Percentiles rank a stretch among this genome's conserved stretches.
Evolutionary conservation across 345 rosid genomes (phyloP).

Genomic region (Citrus mangshanensis): DNA sequence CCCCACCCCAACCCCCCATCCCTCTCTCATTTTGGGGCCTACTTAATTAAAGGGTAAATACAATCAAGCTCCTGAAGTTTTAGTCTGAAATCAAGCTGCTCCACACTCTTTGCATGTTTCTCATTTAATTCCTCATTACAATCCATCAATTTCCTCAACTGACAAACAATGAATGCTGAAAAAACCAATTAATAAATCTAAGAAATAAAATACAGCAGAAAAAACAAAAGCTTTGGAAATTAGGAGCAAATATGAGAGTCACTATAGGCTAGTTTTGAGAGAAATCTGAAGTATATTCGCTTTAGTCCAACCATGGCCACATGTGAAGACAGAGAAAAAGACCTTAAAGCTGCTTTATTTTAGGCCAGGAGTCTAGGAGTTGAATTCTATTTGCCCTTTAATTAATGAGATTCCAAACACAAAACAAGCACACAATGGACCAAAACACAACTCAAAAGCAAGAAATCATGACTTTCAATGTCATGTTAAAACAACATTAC

Average conservation of each 20-base stretch:
- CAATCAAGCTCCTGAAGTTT: background rate
- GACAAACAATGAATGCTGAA: background rate
- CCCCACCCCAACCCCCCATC: background rate
- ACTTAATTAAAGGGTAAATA: background rate
- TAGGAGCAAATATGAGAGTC: background rate
- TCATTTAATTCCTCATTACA: background rate
- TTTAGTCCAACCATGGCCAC: background rate
- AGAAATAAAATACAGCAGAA: background rate
- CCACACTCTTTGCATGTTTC: background rate
- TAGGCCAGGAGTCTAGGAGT: background rate
- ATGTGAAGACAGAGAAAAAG: background rate
- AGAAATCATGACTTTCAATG: background rate
- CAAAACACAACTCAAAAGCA: background rate
- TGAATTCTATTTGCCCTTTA: background rate
- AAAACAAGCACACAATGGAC: background rate
- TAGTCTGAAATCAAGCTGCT: background rate
- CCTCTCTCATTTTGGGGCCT: background rate
- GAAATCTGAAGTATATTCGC: background rate
- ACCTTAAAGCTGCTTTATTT: background rate
- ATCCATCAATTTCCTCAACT: background rate
- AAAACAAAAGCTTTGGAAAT: background rate
- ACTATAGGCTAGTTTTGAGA: background rate
- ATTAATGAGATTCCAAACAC: background rate
- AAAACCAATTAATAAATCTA: background rate
- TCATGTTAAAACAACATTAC: too few species aligned